phyloP scores from a whole-genome alignment of 2,329 filamentous ascomycete genomes.

The Pyrenophora teres region DNA sequence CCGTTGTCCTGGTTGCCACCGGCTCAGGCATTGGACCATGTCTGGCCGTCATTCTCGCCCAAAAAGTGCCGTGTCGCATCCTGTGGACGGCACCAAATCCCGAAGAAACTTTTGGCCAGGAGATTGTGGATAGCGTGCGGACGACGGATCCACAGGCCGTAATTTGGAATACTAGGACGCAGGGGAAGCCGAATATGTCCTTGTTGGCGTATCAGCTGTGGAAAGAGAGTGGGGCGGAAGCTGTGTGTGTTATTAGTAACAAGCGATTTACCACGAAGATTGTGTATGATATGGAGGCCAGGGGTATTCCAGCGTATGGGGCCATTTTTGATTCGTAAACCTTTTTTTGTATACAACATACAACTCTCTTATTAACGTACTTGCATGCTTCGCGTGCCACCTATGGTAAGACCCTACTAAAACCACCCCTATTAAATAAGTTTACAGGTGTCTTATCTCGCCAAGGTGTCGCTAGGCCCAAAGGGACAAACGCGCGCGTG shows the following conservation, averaged over 20 bases:
- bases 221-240: slow-evolving; percentile 62
- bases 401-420: too few species aligned
- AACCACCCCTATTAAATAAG: too few species aligned
- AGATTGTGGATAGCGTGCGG: slow-evolving; percentile 62
- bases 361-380: too few species aligned
- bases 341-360: background rate
- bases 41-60: slow-evolving; percentile 58
- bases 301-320: slow-evolving; percentile 71
- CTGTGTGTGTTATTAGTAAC: slow-evolving; percentile 76
- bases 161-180: slow-evolving; percentile 68
- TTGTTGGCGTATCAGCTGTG: slow-evolving; percentile 61
- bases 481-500: too few species aligned
- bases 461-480: too few species aligned
- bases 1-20: slow-evolving; percentile 45
- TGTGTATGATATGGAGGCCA: slow-evolving; percentile 70
- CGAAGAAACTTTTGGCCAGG: slow-evolving; percentile 66
- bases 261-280: slow-evolving; percentile 70
- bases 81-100: slow-evolving; percentile 73
- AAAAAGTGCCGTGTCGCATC: slow-evolving; percentile 60
- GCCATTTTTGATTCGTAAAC: slow-evolving; percentile 72
- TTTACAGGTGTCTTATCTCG: too few species aligned
- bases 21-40: slow-evolving; percentile 48
- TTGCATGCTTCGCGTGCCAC: too few species aligned
- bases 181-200: slow-evolving; percentile 67
- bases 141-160: slow-evolving; percentile 65